Percentiles rank a stretch among this genome's conserved stretches.
phyloP scores from a whole-genome alignment of 176 grass and related monocot species.

The Neostapfia colusana region DNA sequence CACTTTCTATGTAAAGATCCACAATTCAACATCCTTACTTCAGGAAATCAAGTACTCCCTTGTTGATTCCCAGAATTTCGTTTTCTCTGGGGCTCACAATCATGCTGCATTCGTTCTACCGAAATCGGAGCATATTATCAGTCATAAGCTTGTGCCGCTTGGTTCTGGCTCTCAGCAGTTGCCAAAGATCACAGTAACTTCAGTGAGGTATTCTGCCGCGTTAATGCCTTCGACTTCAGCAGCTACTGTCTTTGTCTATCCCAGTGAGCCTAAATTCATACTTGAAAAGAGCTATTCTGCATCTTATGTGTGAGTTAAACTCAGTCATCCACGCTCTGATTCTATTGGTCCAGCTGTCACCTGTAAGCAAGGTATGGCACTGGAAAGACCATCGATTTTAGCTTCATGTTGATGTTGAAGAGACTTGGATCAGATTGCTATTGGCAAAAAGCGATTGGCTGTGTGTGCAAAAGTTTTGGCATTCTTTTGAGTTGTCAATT shows the following conservation, averaged over 20 bases:
- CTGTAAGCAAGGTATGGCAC: not conserved
- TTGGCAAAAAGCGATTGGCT: not conserved
- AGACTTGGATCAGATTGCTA: not conserved
- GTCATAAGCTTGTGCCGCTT: constrained; percentile 85
- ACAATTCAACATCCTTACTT: constrained; percentile 79
- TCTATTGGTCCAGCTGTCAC: not conserved
- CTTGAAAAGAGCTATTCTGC: constrained; percentile 43
- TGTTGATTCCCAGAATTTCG: constrained; percentile 90
- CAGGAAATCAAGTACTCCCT: constrained; percentile 96
- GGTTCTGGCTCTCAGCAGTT: constrained; percentile 72
- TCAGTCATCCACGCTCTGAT: not conserved
- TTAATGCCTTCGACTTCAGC: constrained; percentile 55
- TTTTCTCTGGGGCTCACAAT: constrained; percentile 88
- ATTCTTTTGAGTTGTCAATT: constrained; percentile 27
- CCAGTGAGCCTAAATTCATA: constrained; percentile 73
- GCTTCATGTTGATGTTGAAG: not conserved
- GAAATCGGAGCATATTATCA: constrained; percentile 62
- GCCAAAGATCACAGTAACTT: constrained; percentile 73
- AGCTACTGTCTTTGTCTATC: constrained; percentile 79
- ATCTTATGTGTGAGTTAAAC: constrained; percentile 34
- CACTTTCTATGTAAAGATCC: constrained; percentile 77
- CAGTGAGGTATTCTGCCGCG: constrained; percentile 85
- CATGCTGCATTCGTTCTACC: constrained; percentile 75
- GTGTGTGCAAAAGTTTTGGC: constrained; percentile 34
- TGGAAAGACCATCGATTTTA: not conserved